Evolutionary conservation across 2,329 filamentous ascomycete species (phyloP), one percentile per base, ranked within the genome.

Genomic region (Xylariaceae sp.): DNA sequence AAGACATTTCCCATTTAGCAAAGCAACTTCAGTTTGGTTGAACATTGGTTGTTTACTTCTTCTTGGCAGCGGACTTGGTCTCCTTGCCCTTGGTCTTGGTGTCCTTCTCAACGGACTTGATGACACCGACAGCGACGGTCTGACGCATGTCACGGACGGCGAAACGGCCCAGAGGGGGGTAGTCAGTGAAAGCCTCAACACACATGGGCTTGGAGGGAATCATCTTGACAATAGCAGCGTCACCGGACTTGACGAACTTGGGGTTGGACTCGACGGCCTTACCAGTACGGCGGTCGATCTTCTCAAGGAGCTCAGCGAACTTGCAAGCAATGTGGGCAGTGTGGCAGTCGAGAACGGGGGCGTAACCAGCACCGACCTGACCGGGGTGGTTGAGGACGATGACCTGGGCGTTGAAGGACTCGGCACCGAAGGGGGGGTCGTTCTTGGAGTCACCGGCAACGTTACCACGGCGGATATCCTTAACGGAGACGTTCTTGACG

Each of bases 401-500:
- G 85, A 99, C 94, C 89, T 99, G 94, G 78, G 94, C 94, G 80
- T 91, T 95, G 92, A 99, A 99, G 75, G 89, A 92, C 74, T 93
- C 92, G 75, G 86, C 87, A 75, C 85, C 94, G 77, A 82, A 78
- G 69, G 94, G 91, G 74, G 94, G 94, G 84, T 99, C 94, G 86
- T 96, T 95, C 92, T 99, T 99, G 87, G 90, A 93, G 91, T 99
- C 94, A 91, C 92, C 91, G 75, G 90, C 90, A 74, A 99, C 94
- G 88, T 99, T 97, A 77, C 94, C 94, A 96, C 94, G 94, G 82
- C 94, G 94, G 77, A 99, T 96, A 80, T 99, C 94, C 92, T 99
- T 99, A 84, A 99, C 94, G 81, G 94, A 97, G 76, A 99, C 94
- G 94, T 99, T 99, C 92, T 99, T 99, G 84, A 99, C 93, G 90